phyloP scores from a whole-genome alignment of 495 filamentous ascomycete species.

The Parathielavia hyrcaniae region DNA sequence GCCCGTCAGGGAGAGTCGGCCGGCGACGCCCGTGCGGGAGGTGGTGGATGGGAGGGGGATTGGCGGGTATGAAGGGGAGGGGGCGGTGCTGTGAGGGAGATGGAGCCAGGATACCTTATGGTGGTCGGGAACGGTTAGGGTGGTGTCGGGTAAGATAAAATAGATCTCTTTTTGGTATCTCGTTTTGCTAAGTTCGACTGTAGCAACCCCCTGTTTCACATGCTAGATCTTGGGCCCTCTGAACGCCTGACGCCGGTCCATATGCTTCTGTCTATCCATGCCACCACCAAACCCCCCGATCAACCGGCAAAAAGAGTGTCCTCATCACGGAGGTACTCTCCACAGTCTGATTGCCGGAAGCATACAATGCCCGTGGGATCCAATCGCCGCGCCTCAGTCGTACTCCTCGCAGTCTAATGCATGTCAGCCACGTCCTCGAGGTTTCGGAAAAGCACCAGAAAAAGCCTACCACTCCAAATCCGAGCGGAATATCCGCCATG shows the following conservation, averaged over 20 bases:
- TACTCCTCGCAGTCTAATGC: slow-evolving; percentile 58
- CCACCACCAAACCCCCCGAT: background rate
- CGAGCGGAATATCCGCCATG: slow-evolving; percentile 72
- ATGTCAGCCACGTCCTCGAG: background rate
- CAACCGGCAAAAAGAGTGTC: slow-evolving; percentile 50
- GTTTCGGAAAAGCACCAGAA: background rate
- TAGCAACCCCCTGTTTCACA: slow-evolving; percentile 4
- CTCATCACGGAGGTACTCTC: slow-evolving; percentile 84
- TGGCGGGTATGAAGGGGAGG: slow-evolving; percentile 29
- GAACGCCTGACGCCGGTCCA: slow-evolving; percentile 27
- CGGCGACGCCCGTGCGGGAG: slow-evolving; percentile 37
- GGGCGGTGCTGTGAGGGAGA: slow-evolving; percentile 5
- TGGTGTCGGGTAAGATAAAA: slow-evolving; percentile 7
- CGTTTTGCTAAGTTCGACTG: background rate
- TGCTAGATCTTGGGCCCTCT: slow-evolving; percentile 7
- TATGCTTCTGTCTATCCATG: slow-evolving; percentile 9
- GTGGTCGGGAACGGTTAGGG: background rate
- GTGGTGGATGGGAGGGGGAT: slow-evolving; percentile 20
- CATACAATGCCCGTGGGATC: slow-evolving; percentile 84
- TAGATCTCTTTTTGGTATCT: slow-evolving; percentile 11
- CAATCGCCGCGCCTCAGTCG: slow-evolving; percentile 68
- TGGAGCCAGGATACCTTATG: background rate
- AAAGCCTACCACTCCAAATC: slow-evolving; percentile 51
- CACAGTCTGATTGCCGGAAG: slow-evolving; percentile 83
- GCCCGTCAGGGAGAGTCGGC: slow-evolving; percentile 31